Conservation (phyloP, 2,329 filamentous ascomycete genomes). For the Phialophora tarda region DNA sequence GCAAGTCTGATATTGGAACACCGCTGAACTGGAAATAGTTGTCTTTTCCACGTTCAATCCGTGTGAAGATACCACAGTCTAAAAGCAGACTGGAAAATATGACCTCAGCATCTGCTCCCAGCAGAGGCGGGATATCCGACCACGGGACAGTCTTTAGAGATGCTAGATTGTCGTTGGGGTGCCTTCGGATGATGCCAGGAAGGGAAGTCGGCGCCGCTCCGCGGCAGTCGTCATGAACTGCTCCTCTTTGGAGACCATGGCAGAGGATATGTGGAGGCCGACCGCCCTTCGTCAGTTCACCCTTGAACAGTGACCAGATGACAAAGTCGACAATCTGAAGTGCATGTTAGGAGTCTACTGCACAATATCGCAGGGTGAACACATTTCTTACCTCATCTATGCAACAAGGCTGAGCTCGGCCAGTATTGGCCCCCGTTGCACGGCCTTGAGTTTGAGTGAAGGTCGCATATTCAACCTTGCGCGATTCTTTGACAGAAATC, state of each 20-base stretch:
- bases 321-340: slow-evolving; percentile 75
- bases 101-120: slow-evolving; percentile 75
- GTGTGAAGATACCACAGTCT: slow-evolving; percentile 75
- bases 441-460: slow-evolving; percentile 67
- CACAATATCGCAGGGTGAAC: slow-evolving; percentile 11
- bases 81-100: slow-evolving; percentile 79
- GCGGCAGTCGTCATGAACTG: background rate
- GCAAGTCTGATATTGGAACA: slow-evolving; percentile 27
- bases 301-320: slow-evolving; percentile 76
- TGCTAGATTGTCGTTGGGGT: slow-evolving; percentile 72
- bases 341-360: background rate
- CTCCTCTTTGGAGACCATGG: slow-evolving; percentile 71
- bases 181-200: slow-evolving; percentile 67
- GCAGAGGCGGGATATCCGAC: slow-evolving; percentile 73
- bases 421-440: slow-evolving; percentile 45
- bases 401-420: slow-evolving; percentile 54
- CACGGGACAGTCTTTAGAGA: slow-evolving; percentile 73
- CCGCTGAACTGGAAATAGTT: slow-evolving; percentile 83
- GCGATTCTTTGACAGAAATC: slow-evolving; percentile 44
- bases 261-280: slow-evolving; percentile 78
- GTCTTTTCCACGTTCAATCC: slow-evolving; percentile 63
- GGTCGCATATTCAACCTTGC: slow-evolving; percentile 62
- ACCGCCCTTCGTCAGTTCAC: slow-evolving; percentile 49
- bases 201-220: slow-evolving; percentile 56
- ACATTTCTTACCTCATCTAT: slow-evolving; percentile 65